Evolutionary conservation across 2,329 filamentous ascomycete genomes (phyloP), one percentile per base, ranked within the genome.

Genomic region (Monosporascus ibericus): DNA sequence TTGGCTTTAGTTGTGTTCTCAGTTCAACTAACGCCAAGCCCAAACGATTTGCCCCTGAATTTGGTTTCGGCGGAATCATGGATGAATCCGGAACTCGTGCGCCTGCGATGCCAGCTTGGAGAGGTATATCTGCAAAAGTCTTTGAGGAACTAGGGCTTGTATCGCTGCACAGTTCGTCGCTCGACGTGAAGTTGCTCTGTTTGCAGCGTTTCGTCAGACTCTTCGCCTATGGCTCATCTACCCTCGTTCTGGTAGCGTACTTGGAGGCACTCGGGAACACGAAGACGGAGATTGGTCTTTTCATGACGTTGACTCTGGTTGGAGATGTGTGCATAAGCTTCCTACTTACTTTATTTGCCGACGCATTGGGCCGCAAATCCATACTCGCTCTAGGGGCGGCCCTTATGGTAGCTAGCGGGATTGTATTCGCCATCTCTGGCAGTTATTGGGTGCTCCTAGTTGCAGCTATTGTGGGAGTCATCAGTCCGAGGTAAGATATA

Each of bases 301-400:
- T 86, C 68, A 86, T 86, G 82, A 85, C 81, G 0, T 63, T 85
- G 56, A 87, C 84, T 0, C 67, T 86, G 17, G 69, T 74, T 15
- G 84, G 83, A 25, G 84, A 86, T 64, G 75, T 80, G 4, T 61
- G 72, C 42, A 78, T 86, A 55, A 84, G 81, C 60, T 77, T 85
- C 52, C 38, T 80, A 22, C 71, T 86, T 47, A 83, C 82, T 0
- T 61, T 82, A 6, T 71, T 84, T 55, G 80, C 83, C 25, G 84
- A 86, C 66, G 70, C 69, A 0, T 60, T 83, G 48, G 83, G 83
- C 3, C 73, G 82, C 25, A 73, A 75, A 48, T 70, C 68, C 6
- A 74, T 82, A n/a, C 70, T 86, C 4, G 70, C 75, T 0, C 58
- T 76, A 3, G 83, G 82, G 1, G 79, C 81, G 2, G 52, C 69